Evolutionary conservation across 768 basidiomycete genomes (phyloP).

Genomic region (Phanerodontia chrysosporium): DNA sequence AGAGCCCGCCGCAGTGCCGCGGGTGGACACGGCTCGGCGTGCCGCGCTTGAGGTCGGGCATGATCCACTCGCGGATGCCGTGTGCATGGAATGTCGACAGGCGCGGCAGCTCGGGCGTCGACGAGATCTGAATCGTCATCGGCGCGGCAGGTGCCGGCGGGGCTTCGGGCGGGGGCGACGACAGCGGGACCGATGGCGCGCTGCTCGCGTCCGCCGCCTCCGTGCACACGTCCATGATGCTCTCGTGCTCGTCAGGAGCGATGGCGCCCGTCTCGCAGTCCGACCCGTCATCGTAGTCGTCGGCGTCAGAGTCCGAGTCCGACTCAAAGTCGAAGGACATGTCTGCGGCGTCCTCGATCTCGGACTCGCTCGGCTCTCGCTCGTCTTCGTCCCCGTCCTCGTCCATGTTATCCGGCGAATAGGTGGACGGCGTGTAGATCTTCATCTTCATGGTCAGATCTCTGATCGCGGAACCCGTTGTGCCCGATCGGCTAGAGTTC

Average conservation of each 20-base stretch:
- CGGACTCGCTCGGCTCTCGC: constrained; percentile 1
- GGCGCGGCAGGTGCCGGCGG: neutral
- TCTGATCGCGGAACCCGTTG: neutral
- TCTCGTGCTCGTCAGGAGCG: constrained; percentile 5
- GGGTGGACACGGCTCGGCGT: neutral
- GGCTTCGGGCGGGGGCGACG: neutral
- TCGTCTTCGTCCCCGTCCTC: neutral
- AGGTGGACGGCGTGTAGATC: constrained; percentile 11
- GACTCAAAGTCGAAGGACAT: constrained; percentile 11
- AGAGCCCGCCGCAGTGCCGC: neutral
- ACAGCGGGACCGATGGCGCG: neutral
- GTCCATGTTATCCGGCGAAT: neutral
- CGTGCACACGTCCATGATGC: constrained; percentile 5
- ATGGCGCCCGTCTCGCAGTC: neutral
- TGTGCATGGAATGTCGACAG: constrained; percentile 2
- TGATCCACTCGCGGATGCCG: constrained; percentile 3
- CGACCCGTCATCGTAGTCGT: neutral
- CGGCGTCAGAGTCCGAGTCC: neutral
- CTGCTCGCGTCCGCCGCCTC: neutral
- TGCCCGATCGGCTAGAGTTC: neutral
- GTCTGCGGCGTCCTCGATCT: constrained; percentile 7
- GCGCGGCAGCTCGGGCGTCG: constrained; percentile 3
- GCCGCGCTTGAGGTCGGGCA: neutral
- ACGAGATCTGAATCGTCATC: neutral
- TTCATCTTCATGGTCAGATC: constrained; percentile 7